Evolutionary conservation across 768 basidiomycete species (phyloP).

Genomic region (Lactarius hengduanensis): DNA sequence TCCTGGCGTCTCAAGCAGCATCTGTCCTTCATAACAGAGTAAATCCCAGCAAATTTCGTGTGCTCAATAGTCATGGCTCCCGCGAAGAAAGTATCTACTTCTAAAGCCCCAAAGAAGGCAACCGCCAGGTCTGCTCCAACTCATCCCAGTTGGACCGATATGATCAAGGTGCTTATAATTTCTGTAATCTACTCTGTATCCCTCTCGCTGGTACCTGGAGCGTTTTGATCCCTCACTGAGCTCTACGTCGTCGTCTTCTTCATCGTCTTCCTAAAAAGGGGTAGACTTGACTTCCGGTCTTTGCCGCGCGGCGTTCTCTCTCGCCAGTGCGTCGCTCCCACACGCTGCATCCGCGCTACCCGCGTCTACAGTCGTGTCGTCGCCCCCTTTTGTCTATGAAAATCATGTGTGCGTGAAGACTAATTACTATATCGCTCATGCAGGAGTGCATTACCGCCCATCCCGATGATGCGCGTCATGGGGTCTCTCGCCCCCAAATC

Average conservation of each 20-base stretch:
- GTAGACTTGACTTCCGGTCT: conserved; percentile 42
- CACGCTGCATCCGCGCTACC: conserved; percentile 27
- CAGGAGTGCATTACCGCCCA: conserved; percentile 81
- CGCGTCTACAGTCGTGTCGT: conserved; percentile 16
- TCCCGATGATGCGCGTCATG: conserved; percentile 73
- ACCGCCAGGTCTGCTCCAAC: conserved; percentile 40
- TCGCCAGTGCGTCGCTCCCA: conserved; percentile 26
- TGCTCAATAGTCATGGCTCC: conserved; percentile 40
- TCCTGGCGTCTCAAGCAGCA: conserved; percentile 24
- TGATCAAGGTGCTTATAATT: conserved; percentile 66
- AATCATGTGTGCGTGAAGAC: conserved; percentile 10
- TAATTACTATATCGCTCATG: conserved; percentile 27
- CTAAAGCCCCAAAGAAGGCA: conserved; percentile 51
- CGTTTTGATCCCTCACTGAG: conserved; percentile 20
- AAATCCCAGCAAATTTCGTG: conserved; percentile 34
- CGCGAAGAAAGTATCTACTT: conserved; percentile 41
- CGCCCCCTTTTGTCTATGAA: conserved; percentile 16
- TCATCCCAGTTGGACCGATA: conserved; percentile 68
- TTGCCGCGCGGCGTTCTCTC: conserved; percentile 33
- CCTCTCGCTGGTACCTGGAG: conserved; percentile 23
- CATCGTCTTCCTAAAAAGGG: conserved; percentile 38
- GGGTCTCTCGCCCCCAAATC: conserved; percentile 88
- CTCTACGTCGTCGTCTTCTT: conserved; percentile 27
- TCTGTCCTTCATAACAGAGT: conserved; percentile 27
- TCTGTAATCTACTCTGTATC: conserved; percentile 18